phyloP scores from a whole-genome alignment of 345 rosid species.

The Balakata baccata region DNA sequence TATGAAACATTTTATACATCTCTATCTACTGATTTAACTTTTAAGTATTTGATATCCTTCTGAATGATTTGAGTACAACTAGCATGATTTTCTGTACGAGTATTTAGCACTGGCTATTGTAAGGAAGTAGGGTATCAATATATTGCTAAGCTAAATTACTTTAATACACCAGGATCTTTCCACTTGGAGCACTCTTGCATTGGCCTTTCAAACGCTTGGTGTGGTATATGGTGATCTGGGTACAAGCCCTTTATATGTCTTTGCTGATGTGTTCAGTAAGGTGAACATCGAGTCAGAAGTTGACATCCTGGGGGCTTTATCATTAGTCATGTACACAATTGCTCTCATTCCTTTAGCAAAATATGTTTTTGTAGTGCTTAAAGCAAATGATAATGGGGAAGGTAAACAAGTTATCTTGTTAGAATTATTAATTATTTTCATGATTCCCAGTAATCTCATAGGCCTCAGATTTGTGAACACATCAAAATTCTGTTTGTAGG shows the following conservation, averaged over 20 bases:
- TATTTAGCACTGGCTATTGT: not conserved
- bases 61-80: not conserved
- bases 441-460: constrained; percentile 3
- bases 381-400: constrained; percentile 96
- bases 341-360: constrained; percentile 83
- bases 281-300: constrained; percentile 71
- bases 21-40: not conserved
- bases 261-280: constrained; percentile 88
- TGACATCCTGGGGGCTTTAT: constrained; percentile 92
- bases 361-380: constrained; percentile 89
- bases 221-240: constrained; percentile 99
- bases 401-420: constrained; percentile 37
- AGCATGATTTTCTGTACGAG: not conserved
- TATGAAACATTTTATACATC: not conserved
- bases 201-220: constrained; percentile 97
- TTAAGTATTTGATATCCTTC: not conserved
- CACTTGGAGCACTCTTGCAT: constrained; percentile 56
- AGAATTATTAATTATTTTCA: not conserved
- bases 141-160: constrained; percentile 22
- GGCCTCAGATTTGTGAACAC: constrained; percentile 13
- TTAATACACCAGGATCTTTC: constrained; percentile 56
- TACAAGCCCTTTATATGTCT: constrained; percentile 93
- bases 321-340: constrained; percentile 86
- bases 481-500: constrained; percentile 49
- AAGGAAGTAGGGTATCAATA: not conserved